Evolutionary conservation across 2,329 filamentous ascomycete genomes (phyloP), one percentile per base, ranked within the genome.

Genomic region (Fusarium nisikadoi): DNA sequence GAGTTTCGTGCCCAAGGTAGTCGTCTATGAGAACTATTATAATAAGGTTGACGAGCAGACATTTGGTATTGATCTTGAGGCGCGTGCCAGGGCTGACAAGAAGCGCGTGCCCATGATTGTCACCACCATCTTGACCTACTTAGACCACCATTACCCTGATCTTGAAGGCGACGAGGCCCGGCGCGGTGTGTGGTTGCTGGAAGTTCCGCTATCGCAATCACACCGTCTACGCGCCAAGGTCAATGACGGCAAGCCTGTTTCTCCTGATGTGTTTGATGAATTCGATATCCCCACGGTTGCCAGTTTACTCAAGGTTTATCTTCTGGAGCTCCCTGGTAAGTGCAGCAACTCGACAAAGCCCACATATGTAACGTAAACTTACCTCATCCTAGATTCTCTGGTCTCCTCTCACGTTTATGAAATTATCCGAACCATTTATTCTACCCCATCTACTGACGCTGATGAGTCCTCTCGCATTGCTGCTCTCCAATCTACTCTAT

Each of bases 401-500:
- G 95, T 99, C 69, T 98, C 96, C 62, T 97, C 94, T 43, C 95
- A 98, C 80, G 94, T 99, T 65, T 99, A 99, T 81, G 97, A 99
- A 84, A 98, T 99, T 79, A 92, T 99, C 80, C 95, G 97, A 84
- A 98, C 94, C 4, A 97, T 99, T 73, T 99, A 99, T 85, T 92
- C 91, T 50, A 94, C 93, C 19, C 92, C 94, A 17, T 87, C 92
- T 50, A 88, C 92, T 45, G 94, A 97, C 63, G 88, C 90, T 20
- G 90, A 91, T 7, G 93, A 97, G 76, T 87, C 91, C 56, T 91
- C 93, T 17, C 93, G 96, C 58, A 89, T 99, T 72, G 92, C 94
- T 60, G 94, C 98, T 68, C 89, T 99, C 38, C 96, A 99, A 82
- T 97, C 96, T 77, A 98, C 96, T 0, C 91, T 99, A 62, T 95